Evolutionary conservation across 2,329 filamentous ascomycete genomes (phyloP), one percentile per base, ranked within the genome.

Genomic region (Penicillium polonicum): DNA sequence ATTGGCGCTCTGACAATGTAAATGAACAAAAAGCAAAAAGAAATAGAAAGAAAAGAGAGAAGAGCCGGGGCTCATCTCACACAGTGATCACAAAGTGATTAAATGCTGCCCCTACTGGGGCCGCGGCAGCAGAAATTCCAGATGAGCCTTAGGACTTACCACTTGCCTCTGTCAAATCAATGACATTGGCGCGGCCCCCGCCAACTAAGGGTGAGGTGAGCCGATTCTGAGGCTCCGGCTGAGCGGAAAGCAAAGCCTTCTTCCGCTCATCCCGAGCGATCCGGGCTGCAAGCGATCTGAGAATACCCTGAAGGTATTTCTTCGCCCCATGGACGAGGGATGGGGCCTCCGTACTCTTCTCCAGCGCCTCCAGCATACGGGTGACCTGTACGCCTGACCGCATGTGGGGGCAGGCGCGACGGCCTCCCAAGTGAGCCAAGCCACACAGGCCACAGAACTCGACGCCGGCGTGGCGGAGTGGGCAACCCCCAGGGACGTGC

Each of bases 361-460:
- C 85, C 23, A 91, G 71, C 0, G 83, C 81, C 55, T 85, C 80
- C 17, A 91, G 75, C 80, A 91, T 88, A 21, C 82, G 75, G 53
- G 82, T 79, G 17, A 91, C 78, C 66, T 90, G 82, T 3, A 80
- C 82, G 60, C 89, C 83, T 3, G 84, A 85, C 53, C 77, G 78
- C 51, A 90, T 79, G 67, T 87, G 83, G 15, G 86, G 83, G 66
- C 88, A 90, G 9, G 79, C 80, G 33, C 83, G 78, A 1, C 74
- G 72, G 52, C 78, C 69, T 3, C 85, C 85, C 60, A 79, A 84
- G 67, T 88, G 86, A 1, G 84, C 83, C 23, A 85, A 78, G 17
- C 86, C 85, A 60, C 88, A 89, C 7, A 89, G 78, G 7, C 82
- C 82, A 70, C 88, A 90, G 63, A 82, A 74, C 65, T 88, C 85